phyloP scores from a whole-genome alignment of 164 flowering plant species.

The Malania oleifera region DNA sequence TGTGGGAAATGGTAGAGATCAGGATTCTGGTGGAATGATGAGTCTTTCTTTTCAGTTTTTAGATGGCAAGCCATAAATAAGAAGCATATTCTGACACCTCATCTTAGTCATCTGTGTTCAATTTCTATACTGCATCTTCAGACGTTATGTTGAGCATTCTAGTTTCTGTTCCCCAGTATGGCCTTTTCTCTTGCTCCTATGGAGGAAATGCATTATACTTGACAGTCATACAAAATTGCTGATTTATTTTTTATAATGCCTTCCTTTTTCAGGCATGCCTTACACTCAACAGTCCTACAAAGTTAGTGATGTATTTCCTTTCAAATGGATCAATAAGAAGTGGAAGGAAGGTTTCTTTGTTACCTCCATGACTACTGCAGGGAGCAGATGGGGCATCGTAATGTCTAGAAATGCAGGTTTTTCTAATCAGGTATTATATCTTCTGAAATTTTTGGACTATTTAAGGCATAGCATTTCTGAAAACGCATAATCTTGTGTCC shows the following conservation, averaged over 20 bases:
- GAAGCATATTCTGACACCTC: too few species aligned
- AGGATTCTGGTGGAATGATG: too few species aligned
- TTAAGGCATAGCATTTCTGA: not conserved
- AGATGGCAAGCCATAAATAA: too few species aligned
- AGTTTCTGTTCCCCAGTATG: not conserved
- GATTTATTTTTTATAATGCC: not conserved
- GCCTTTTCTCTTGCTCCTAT: too few species aligned
- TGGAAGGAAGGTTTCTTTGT: conserved; percentile 73
- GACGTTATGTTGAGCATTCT: not conserved
- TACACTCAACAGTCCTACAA: conserved; percentile 62
- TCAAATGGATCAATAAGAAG: conserved; percentile 70
- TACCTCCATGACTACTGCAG: conserved; percentile 62
- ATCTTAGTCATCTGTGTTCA: too few species aligned
- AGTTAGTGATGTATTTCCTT: conserved; percentile 63
- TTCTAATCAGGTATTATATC: conserved; percentile 42
- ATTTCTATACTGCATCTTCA: too few species aligned
- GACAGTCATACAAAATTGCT: too few species aligned
- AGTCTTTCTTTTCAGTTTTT: too few species aligned
- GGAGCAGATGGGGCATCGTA: conserved; percentile 57
- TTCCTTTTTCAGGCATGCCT: conserved; percentile 29
- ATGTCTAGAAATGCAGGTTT: conserved; percentile 65
- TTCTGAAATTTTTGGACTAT: not conserved
- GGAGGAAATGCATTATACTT: too few species aligned
- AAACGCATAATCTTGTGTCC: conserved; percentile 3
- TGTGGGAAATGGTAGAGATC: too few species aligned